phyloP scores from a whole-genome alignment of 306 rosid genomes.

The Cucurbita maxima region DNA sequence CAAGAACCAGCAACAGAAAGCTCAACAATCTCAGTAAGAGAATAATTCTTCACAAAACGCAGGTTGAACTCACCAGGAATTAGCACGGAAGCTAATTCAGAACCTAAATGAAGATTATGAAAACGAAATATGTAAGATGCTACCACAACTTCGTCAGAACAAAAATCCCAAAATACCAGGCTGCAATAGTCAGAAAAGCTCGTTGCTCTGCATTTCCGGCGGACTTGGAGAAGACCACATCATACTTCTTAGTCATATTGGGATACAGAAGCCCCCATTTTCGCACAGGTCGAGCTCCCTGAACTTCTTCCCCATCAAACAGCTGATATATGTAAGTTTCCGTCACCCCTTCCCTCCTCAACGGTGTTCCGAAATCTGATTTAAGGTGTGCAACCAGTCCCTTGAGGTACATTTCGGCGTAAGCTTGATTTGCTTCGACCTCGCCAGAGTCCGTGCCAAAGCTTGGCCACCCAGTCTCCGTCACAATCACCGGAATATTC shows the following conservation, averaged over 20 bases:
- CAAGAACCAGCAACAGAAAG: not conserved
- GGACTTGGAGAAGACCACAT: slow-evolving; percentile 38
- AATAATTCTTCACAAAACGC: not conserved
- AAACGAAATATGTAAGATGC: not conserved
- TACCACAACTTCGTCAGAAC: slow-evolving; percentile 7
- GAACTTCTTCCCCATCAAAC: slow-evolving; percentile 32
- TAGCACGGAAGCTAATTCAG: not conserved
- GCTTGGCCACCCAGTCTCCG: slow-evolving; percentile 93
- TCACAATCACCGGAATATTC: slow-evolving; percentile 43
- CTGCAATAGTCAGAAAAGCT: not conserved
- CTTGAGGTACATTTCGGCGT: slow-evolving; percentile 58
- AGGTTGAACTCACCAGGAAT: not conserved
- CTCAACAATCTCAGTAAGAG: not conserved
- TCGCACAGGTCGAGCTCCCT: slow-evolving; percentile 11
- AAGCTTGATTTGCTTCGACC: slow-evolving; percentile 44
- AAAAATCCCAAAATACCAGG: slow-evolving; percentile 1
- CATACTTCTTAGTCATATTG: slow-evolving; percentile 49
- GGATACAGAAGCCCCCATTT: slow-evolving; percentile 66
- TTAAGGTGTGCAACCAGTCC: slow-evolving; percentile 45
- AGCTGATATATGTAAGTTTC: slow-evolving; percentile 53
- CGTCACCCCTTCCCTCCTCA: slow-evolving; percentile 48
- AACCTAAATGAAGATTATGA: not conserved
- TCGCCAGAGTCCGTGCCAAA: slow-evolving; percentile 23
- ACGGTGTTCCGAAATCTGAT: slow-evolving; percentile 56
- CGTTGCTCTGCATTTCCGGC: not conserved